Evolutionary conservation across 495 filamentous ascomycete species (phyloP).

Genomic region (Penicillium goetzii): DNA sequence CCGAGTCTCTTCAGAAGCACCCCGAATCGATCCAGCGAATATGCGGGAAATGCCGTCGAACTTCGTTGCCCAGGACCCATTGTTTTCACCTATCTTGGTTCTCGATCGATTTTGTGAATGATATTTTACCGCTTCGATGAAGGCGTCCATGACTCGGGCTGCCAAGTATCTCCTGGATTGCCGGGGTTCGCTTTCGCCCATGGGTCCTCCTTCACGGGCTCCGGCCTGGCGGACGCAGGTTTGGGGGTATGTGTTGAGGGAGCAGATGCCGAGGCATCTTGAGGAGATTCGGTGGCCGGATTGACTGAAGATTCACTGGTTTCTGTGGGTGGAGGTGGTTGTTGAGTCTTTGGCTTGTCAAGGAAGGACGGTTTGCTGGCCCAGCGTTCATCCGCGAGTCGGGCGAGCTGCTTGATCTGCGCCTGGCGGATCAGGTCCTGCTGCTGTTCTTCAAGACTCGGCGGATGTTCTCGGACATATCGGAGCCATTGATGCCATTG

Average conservation of each 20-base stretch:
- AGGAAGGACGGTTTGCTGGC: constrained; percentile 70
- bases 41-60: background rate
- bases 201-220: constrained; percentile 51
- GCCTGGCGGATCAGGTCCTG: constrained; percentile 68
- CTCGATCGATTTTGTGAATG: background rate
- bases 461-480: constrained; percentile 70
- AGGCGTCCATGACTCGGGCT: constrained; percentile 73
- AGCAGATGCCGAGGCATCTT: background rate
- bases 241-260: constrained; percentile 12
- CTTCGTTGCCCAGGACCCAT: background rate
- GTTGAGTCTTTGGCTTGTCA: constrained; percentile 56
- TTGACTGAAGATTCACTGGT: constrained; percentile 24
- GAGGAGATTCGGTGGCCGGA: background rate
- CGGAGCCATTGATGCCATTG: constrained; percentile 98
- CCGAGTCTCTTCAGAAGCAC: too few species aligned
- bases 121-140: constrained; percentile 35
- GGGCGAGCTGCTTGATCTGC: constrained; percentile 73
- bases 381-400: constrained; percentile 84
- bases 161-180: constrained; percentile 71
- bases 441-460: constrained; percentile 74
- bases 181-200: constrained; percentile 57
- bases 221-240: constrained; percentile 21
- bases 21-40: background rate
- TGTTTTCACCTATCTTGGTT: background rate
- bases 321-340: constrained; percentile 44